phyloP scores from a whole-genome alignment of 805 yeast species.

The Scheffersomyces lignosus region DNA sequence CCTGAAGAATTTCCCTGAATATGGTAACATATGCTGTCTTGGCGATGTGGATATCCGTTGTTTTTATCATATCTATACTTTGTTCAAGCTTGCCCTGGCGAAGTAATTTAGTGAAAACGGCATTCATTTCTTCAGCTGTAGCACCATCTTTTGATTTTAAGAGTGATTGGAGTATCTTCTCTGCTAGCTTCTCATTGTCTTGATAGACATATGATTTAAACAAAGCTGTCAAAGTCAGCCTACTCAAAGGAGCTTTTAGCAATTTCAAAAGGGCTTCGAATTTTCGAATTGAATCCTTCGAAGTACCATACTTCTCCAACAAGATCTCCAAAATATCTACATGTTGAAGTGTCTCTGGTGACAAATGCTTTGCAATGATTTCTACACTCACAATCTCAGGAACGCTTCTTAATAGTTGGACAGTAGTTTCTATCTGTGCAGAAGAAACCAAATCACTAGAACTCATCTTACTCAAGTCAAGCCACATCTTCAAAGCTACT shows the following conservation, averaged over 20 bases:
- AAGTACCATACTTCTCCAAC: slow-evolving; percentile 18
- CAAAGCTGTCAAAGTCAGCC: slow-evolving; percentile 34
- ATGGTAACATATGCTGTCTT: slow-evolving; percentile 25
- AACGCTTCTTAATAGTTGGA: not conserved
- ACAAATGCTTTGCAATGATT: not conserved
- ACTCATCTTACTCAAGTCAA: no score
- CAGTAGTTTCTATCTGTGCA: not conserved
- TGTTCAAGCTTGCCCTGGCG: slow-evolving; percentile 22
- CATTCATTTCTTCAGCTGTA: slow-evolving; percentile 23
- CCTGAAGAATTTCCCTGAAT: slow-evolving; percentile 10
- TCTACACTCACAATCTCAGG: not conserved
- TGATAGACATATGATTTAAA: slow-evolving; percentile 28
- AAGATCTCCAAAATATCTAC: slow-evolving; percentile 13
- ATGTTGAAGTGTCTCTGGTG: not conserved
- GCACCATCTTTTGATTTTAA: slow-evolving; percentile 28
- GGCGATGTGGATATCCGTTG: slow-evolving; percentile 19
- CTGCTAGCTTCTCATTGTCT: slow-evolving; percentile 28
- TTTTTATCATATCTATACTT: slow-evolving; percentile 21
- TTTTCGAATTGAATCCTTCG: slow-evolving; percentile 3
- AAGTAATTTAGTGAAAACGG: slow-evolving; percentile 26
- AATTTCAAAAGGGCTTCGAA: slow-evolving; percentile 20
- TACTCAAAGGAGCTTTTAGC: slow-evolving; percentile 29
- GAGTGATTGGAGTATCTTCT: slow-evolving; percentile 28
- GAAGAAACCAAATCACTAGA: not conserved
- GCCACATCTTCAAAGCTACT: slow-evolving; percentile 7